Evolutionary conservation across 164 flowering plant genomes (phyloP), one percentile per base, ranked within the genome.

Genomic region (Santalum album): DNA sequence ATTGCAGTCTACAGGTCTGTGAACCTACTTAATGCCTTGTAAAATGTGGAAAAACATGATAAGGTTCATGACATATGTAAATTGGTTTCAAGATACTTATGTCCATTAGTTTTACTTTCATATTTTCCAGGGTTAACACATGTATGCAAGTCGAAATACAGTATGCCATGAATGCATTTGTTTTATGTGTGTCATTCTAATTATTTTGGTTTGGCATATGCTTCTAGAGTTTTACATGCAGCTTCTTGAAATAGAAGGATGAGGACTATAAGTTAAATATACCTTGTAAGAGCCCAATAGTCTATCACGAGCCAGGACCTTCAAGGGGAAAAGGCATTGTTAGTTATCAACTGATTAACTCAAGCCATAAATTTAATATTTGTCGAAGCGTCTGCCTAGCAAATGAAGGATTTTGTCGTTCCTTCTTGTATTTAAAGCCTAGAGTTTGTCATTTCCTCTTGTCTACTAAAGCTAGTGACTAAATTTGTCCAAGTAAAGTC

Each of bases 241-340:
- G 3, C 9, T 29, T 29, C 34, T n/a, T n/a, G n/a, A n/a, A n/a
- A n/a, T n/a, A n/a, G n/a, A n/a, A n/a, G n/a, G n/a, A n/a, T n/a
- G n/a, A 29, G 9, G 9, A 29, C 34, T 29, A 29, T 29, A 29
- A n/a, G n/a, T n/a, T 32, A 1, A 12, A 29, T 14, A 35, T 78
- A 86, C 96, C 96, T 90, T 84, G 43, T 87, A 87, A 21, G 96
- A 82, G 25, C 98, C 96, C 71, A 90, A 65, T 55, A 90, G 70
- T 71, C 96, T 80, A 47, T 90, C 98, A n/a, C 98, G 91, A 65
- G 95, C 98, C 59, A 91, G 68, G 59, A 91, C 73, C 96, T 90
- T 55, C 58, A 49, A 48, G 48, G 17, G 44, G 50, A 21, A 23
- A 40, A 53, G 60, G 25, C 26, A 12, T 17, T 39, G 25, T 59